A percentile compares a stretch with the other conserved stretches of the same genome.
These are phyloP conservation scores for Mikania micrantha DNA, from an alignment of 129 eudicot genomes.

Conservation along the genomic window DNA sequence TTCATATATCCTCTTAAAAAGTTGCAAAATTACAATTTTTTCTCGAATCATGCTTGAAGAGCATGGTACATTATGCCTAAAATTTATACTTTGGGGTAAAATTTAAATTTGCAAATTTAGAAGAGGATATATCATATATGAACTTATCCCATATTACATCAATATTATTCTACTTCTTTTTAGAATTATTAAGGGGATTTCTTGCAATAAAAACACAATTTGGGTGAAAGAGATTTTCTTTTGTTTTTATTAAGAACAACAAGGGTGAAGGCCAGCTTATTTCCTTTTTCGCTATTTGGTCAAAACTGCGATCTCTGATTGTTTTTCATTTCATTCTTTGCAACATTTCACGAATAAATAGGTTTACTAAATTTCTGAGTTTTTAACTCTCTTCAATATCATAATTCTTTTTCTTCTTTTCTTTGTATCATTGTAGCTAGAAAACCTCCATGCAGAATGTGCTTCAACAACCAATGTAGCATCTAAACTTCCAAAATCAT, in stretches of 20 bases:
- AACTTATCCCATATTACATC: not conserved
- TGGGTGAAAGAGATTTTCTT: too few relatives aligned
- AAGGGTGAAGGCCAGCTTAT: not conserved
- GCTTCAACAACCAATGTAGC: constrained; percentile 24
- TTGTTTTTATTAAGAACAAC: too few relatives aligned
- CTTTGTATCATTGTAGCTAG: constrained; percentile 35
- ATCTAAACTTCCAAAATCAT: constrained; percentile 28
- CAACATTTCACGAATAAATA: not conserved
- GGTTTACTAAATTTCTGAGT: not conserved
- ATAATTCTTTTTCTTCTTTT: not conserved
- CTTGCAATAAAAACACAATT: not conserved
- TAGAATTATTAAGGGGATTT: not conserved
- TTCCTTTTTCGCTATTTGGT: not conserved
- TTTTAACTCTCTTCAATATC: not conserved
- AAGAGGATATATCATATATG: too few relatives aligned
- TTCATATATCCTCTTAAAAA: too few relatives aligned
- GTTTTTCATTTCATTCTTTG: not conserved
- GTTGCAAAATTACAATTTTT: too few relatives aligned
- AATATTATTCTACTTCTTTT: not conserved
- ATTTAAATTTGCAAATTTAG: too few relatives aligned
- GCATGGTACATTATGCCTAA: too few relatives aligned
- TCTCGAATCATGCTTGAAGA: too few relatives aligned
- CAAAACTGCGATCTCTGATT: not conserved
- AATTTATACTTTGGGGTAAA: too few relatives aligned
- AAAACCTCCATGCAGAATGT: constrained; percentile 27